Base-by-base conservation (phyloP, 768 basidiomycete genomes). In the Leccinum longicurvipes region DNA sequence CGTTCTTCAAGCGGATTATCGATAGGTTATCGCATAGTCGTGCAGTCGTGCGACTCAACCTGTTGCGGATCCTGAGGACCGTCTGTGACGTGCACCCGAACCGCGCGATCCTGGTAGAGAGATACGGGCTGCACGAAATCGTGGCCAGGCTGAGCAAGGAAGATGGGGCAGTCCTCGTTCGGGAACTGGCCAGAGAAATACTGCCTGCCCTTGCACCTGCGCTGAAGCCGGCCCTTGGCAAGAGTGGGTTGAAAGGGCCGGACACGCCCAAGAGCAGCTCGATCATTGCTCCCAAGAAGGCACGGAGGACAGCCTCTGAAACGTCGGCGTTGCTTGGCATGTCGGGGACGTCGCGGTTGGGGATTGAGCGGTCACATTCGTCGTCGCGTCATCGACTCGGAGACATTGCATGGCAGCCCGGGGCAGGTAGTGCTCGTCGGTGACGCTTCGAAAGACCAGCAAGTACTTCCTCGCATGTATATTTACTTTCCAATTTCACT, bases 61-160 rank as follows among this genome's bases (percentile, higher is more conserved):
- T 99, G 29, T 78, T 99, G 54, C 84, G 91, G 47, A 84, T 98
- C 55, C 77, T 96, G 44, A 82, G 86, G 56, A 81, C 87, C 0
- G 86, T 95, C 2, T 95, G 91, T 71, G 96, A 99, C 59, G 85
- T 86, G 8, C 91, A 95, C 61, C 92, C 93, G 3, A 93, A 94
- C 63, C 81, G 88, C 9, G 84, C 85, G 3, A 82, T 85, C 64
- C 75, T 95, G 48, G 91, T 96, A 24, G 88, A 91, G 67, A 79
- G 83, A 47, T 96, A 90, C 66, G 90, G 89, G 0, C 73, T 96
- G 50, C 77, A 89, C 54, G 87, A 86, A 31, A 84, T 93, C 3
- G 91, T 99, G 54, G 82, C 86, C 61, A 80, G 81, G 58, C 74
- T 98, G 48, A 91, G 90, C 66, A 81, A 84, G 59, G 85, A 87